These are phyloP conservation scores for Fusarium praegraminearum DNA, from an alignment of 2,329 filamentous ascomycete genomes.

Conservation along the genomic window DNA sequence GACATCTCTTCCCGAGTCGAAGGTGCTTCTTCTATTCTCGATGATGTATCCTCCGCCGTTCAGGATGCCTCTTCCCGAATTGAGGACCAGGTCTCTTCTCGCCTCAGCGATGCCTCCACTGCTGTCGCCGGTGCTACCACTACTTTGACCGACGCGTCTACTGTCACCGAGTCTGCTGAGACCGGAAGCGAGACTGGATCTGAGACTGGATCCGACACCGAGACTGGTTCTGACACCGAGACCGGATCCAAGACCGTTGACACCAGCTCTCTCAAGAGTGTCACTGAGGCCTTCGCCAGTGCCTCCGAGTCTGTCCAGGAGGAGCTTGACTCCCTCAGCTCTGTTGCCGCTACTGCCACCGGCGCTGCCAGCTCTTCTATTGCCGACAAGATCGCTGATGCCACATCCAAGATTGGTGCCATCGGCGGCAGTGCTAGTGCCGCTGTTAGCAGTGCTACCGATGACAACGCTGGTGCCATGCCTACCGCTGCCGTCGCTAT, in stretches of 20 bases:
- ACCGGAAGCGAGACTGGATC: constrained; percentile 31
- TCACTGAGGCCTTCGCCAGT: constrained; percentile 35
- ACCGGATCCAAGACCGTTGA: constrained; percentile 29
- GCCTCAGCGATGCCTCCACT: constrained; percentile 2
- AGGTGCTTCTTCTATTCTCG: constrained; percentile 18
- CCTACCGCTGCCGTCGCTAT: constrained; percentile 59
- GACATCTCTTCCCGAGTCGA: constrained; percentile 23
- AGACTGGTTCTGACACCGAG: constrained; percentile 34
- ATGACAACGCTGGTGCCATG: constrained; percentile 49
- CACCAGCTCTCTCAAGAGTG: constrained; percentile 34
- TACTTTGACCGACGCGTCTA: not conserved
- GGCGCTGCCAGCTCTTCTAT: constrained; percentile 34
- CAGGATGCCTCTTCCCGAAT: constrained; percentile 24
- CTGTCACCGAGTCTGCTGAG: constrained; percentile 27
- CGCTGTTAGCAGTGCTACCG: constrained; percentile 32
- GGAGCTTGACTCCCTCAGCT: constrained; percentile 44
- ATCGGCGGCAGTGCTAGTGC: constrained; percentile 22
- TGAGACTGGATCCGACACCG: constrained; percentile 7
- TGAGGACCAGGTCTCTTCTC: constrained; percentile 22
- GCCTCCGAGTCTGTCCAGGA: constrained; percentile 20
- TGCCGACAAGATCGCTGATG: constrained; percentile 31
- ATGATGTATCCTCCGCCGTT: constrained; percentile 5
- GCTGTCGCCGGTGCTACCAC: constrained; percentile 2
- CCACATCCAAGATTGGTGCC: constrained; percentile 32
- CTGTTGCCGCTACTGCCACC: constrained; percentile 44